Conservation (phyloP, 148 eudicot species). For the Rhododendron mucronatum region DNA sequence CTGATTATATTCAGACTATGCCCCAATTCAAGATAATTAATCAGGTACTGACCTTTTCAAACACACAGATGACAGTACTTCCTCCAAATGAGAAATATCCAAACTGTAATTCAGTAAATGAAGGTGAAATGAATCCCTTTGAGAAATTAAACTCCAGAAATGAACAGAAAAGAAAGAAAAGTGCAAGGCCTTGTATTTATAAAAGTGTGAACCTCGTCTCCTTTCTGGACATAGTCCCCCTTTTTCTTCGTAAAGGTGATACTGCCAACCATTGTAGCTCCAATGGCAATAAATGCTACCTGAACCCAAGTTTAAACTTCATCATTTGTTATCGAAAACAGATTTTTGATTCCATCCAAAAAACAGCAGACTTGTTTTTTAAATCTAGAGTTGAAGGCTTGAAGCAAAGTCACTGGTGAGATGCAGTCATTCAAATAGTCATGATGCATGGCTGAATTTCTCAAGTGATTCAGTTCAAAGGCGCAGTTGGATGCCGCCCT, state of each 20-base stretch:
- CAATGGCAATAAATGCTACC: constrained; percentile 98
- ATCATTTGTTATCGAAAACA: background rate
- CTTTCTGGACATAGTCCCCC: constrained; percentile 75
- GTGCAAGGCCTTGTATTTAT: background rate
- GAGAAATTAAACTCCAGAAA: background rate
- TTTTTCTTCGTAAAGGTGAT: constrained; percentile 65
- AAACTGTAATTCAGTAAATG: constrained; percentile 43
- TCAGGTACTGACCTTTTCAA: constrained; percentile 71
- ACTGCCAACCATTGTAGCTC: constrained; percentile 99
- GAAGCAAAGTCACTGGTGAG: background rate
- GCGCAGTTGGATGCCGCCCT: background rate
- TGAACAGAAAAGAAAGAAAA: constrained; percentile 1
- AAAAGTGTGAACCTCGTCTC: constrained; percentile 67
- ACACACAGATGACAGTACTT: constrained; percentile 90
- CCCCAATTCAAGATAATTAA: background rate
- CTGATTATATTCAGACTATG: background rate
- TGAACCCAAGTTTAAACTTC: constrained; percentile 25
- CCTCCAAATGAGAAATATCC: constrained; percentile 99
- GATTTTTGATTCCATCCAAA: background rate
- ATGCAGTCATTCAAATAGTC: background rate
- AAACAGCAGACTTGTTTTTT: background rate
- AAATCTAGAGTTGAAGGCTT: background rate
- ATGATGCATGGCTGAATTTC: background rate
- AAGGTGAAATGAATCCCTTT: background rate
- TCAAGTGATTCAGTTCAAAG: background rate